Evolutionary conservation across 2,329 filamentous ascomycete genomes (phyloP), one percentile per base, ranked within the genome.

Genomic region (Diaporthe vexans): DNA sequence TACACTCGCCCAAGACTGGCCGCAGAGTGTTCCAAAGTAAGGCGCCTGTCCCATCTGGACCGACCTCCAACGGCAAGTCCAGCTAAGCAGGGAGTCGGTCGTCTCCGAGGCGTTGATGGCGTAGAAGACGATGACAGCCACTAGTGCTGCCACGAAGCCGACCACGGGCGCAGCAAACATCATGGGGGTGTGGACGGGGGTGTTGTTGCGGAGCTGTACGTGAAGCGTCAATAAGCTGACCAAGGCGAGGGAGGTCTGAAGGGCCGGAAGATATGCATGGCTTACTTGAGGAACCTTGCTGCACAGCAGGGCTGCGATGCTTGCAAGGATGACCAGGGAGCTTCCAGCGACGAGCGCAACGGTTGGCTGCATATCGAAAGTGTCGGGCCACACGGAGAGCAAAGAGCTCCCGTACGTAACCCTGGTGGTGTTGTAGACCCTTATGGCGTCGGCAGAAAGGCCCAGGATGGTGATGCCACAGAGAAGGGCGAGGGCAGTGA

Each of bases 31-130:
- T 21, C 84, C 86, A 78, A 91, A 92, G 78, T 89, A 84, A 40
- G 91, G 90, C 76, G 86, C 81, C 48, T 83, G 79, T 21, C 78
- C 77, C 88, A 92, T 91, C 75, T 82, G 80, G n/a, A 91, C 82
- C 29, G 83, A 78, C 11, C 83, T 81, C 90, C 91, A 92, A 76
- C 89, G 89, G 81, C 91, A 92, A 54, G 86, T 88, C 91, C 91
- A 92, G 81, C 88, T 91, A 79, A 91, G 85, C 15, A 92, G 81
- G 9, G 89, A 90, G 79, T 91, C 89, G 74, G 83, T 82, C 11
- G 83, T 84, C 19, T 81, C 82, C 4, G 90, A 91, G 24, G 85
- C 81, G 77, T 91, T 89, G 80, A 89, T 84, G 72, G 84, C 84
- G 78, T 91, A 92, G 80, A 89, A 91, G 81, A 92, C 86, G 69